Evolutionary conservation across 306 rosid genomes (phyloP).

Genomic region (Clitoria ternatea): DNA sequence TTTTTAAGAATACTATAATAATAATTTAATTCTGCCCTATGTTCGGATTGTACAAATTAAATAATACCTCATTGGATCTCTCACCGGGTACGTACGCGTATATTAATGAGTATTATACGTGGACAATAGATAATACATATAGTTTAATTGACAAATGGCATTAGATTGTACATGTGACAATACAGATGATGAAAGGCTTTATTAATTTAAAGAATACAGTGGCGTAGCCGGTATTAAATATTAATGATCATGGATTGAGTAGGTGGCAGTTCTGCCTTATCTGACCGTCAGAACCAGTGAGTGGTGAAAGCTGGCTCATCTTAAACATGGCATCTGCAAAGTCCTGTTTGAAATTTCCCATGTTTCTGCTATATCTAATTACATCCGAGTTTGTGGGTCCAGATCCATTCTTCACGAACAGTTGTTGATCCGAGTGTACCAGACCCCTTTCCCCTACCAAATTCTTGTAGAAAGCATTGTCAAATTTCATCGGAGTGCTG

Average conservation of each 20-base stretch:
- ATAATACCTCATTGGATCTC: too few relatives aligned
- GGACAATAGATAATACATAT: too few relatives aligned
- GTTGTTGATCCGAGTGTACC: conserved; percentile 39
- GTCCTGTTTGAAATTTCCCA: conserved; percentile 27
- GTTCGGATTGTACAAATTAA: too few relatives aligned
- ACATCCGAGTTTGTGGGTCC: conserved; percentile 31
- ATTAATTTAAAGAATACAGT: neutral
- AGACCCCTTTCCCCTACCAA: conserved; percentile 15
- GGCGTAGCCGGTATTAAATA: too few relatives aligned
- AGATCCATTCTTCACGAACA: conserved; percentile 13
- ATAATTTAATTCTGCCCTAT: too few relatives aligned
- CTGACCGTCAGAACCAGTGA: conserved; percentile 25
- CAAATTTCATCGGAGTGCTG: neutral
- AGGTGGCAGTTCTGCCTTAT: conserved; percentile 19
- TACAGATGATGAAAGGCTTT: too few relatives aligned
- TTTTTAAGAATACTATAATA: too few relatives aligned
- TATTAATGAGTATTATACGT: too few relatives aligned
- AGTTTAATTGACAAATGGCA: too few relatives aligned
- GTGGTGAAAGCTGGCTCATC: conserved; percentile 23
- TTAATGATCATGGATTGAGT: neutral
- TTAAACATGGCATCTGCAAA: conserved; percentile 44
- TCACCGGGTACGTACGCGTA: too few relatives aligned
- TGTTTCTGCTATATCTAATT: neutral
- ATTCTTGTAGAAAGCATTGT: conserved; percentile 28
- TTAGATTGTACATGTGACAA: too few relatives aligned